These are phyloP conservation scores for Hirschfeldia incana DNA, from an alignment of 345 rosid genomes.

Conservation along the genomic window DNA sequence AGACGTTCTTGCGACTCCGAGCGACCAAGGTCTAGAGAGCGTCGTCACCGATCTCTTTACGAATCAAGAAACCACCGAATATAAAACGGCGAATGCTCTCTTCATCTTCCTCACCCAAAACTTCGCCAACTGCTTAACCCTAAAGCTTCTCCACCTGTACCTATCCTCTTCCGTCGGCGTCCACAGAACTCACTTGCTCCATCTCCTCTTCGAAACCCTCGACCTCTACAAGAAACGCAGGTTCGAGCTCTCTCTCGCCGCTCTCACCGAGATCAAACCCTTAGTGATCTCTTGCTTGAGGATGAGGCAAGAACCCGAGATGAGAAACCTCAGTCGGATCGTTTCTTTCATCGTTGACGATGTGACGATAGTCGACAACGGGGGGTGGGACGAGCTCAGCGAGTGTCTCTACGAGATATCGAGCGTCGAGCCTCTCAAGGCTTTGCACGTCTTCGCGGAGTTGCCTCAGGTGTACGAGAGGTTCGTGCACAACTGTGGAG, in stretches of 20 bases:
- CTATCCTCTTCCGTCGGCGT: background rate
- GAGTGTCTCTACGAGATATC: slow-evolving; percentile 10
- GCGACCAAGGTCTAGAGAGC: background rate
- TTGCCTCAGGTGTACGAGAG: slow-evolving; percentile 2
- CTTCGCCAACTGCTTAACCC: background rate
- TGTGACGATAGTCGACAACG: background rate
- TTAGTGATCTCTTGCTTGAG: slow-evolving; percentile 11
- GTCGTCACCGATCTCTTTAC: background rate
- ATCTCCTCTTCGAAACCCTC: background rate
- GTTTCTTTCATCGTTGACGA: background rate
- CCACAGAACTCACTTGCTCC: background rate
- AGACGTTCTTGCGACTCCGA: background rate
- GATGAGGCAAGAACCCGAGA: background rate
- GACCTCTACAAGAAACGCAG: background rate
- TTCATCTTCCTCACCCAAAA: background rate
- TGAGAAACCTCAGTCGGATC: background rate
- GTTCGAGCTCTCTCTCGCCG: background rate
- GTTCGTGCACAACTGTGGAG: background rate
- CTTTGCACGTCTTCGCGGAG: background rate
- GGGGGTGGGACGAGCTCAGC: slow-evolving; percentile 29
- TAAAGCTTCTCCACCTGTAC: background rate
- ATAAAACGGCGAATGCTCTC: background rate
- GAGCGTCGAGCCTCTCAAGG: background rate
- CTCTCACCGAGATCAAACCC: slow-evolving; percentile 1
- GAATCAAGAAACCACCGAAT: background rate